Percentiles rank a stretch among this genome's conserved stretches.
Conservation (phyloP, 345 rosid genomes). For the Sapria himalayana region DNA sequence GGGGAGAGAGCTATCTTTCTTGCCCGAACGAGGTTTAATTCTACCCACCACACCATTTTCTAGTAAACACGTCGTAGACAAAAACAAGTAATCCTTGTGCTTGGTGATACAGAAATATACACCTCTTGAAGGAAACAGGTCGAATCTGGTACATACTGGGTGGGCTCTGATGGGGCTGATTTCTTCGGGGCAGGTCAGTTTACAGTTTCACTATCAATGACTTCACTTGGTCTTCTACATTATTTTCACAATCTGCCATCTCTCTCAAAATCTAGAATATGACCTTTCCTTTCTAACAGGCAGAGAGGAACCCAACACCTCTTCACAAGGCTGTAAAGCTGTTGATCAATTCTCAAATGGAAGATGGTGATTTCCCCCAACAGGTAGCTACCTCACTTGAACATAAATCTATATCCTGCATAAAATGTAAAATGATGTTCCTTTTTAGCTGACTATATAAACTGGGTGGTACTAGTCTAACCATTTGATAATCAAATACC, state of each 20-base stretch:
- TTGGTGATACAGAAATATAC: constrained; percentile 13
- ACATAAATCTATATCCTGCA: too few relatives aligned
- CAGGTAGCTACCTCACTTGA: constrained; percentile 9
- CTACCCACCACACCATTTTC: not conserved
- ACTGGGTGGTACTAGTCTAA: too few relatives aligned
- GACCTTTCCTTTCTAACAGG: not conserved
- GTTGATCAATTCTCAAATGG: constrained; percentile 45
- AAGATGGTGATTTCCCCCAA: constrained; percentile 43
- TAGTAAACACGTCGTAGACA: too few relatives aligned
- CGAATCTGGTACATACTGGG: constrained; percentile 34
- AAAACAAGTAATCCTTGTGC: not conserved
- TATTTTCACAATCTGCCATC: not conserved
- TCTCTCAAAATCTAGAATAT: not conserved
- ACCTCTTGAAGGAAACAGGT: constrained; percentile 23
- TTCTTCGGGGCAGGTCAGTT: constrained; percentile 30
- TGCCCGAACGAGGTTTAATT: constrained; percentile 27
- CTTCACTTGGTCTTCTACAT: not conserved
- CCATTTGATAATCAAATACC: too few relatives aligned
- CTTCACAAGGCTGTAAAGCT: constrained; percentile 45
- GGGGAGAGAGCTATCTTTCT: constrained; percentile 43
- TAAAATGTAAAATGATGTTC: too few relatives aligned
- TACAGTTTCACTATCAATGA: not conserved
- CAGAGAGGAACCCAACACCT: constrained; percentile 27
- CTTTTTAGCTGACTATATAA: too few relatives aligned
- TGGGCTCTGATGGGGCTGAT: constrained; percentile 32